Evolutionary conservation across 1,284 basidiomycete genomes (phyloP), one percentile per base, ranked within the genome.

Genomic region (Heterobasidion occidentale): DNA sequence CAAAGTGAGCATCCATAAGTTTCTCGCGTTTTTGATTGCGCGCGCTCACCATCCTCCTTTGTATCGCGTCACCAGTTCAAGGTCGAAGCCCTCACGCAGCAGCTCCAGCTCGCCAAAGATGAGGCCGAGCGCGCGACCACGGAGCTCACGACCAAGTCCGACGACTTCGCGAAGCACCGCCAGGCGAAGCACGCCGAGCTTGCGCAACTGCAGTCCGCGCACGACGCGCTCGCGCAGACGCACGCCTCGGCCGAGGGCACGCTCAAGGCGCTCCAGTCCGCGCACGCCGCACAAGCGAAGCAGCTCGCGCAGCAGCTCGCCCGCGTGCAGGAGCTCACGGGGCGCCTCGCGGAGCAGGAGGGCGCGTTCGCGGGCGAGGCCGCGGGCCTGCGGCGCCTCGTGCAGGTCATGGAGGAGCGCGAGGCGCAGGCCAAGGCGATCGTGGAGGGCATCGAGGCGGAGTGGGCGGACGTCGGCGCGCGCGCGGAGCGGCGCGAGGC

Each of bases 351-450:
- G 1, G 86, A 91, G 63, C 86, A 90, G 63, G 90, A 93, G 63
- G 83, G 84, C 0, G 84, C 83, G 2, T 93, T 90, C 68, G 78
- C 84, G 0, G 81, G 78, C 56, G 92, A 95, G 68, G 84, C 84
- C 1, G 81, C 78, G 35, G 82, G 83, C 14, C 74, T 93, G 61
- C 80, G 82, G 56, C 77, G 90, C 45, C 74, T 94, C 15, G 83
- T 91, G 17, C 73, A 77, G 15, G 81, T 94, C 75, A 85, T 94
- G 77, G 90, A 95, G 66, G 86, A 86, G 59, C 79, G 92, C 35
- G 91, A 94, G 68, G 80, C 81, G 47, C 84, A 92, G 61, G 80
- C 88, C 14, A 88, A 88, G 70, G 78, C 80, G 45, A 81, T 92
- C 52, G 84, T 94, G 3, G 84, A 90, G 42, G 76, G 77, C 50